A percentile compares a stretch with the other conserved stretches of the same genome.
phyloP scores from a whole-genome alignment of 1,139 yeast genomes.

The Debaryomycetaceae sp. region DNA sequence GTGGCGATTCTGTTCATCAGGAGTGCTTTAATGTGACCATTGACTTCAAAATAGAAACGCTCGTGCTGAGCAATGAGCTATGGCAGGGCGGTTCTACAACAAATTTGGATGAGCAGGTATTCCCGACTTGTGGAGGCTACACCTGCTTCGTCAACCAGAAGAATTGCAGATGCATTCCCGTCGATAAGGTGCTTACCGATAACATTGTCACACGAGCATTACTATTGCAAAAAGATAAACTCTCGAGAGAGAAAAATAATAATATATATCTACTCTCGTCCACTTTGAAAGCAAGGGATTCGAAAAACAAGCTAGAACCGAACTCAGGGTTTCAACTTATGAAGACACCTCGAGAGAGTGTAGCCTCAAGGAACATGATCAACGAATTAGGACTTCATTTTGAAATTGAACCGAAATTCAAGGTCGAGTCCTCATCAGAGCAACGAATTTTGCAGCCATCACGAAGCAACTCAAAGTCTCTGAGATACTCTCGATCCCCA shows the following conservation, averaged over 20 bases:
- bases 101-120: slow-evolving; percentile 4
- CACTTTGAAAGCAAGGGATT: slow-evolving; percentile 5
- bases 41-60: slow-evolving; percentile 10
- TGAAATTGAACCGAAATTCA: no score
- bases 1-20: slow-evolving; percentile 40
- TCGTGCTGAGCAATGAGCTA: slow-evolving; percentile 3
- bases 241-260: slow-evolving; percentile 1
- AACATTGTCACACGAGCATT: slow-evolving; percentile 5
- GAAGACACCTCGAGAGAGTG: background rate
- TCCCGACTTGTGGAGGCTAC: slow-evolving; percentile 11
- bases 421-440: no score
- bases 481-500: slow-evolving; percentile 11
- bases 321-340: background rate
- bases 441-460: background rate
- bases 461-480: background rate
- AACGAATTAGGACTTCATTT: background rate
- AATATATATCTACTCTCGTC: slow-evolving; percentile 9
- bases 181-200: slow-evolving; percentile 7
- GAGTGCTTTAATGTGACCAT: slow-evolving; percentile 25
- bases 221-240: slow-evolving; percentile 4
- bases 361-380: background rate
- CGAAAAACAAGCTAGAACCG: background rate
- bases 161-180: slow-evolving; percentile 6
- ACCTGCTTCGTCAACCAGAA: slow-evolving; percentile 5
- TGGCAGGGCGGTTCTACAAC: slow-evolving; percentile 1